Conservation (phyloP, 2,329 filamentous ascomycete genomes). For the Sporothrix curviconia region DNA sequence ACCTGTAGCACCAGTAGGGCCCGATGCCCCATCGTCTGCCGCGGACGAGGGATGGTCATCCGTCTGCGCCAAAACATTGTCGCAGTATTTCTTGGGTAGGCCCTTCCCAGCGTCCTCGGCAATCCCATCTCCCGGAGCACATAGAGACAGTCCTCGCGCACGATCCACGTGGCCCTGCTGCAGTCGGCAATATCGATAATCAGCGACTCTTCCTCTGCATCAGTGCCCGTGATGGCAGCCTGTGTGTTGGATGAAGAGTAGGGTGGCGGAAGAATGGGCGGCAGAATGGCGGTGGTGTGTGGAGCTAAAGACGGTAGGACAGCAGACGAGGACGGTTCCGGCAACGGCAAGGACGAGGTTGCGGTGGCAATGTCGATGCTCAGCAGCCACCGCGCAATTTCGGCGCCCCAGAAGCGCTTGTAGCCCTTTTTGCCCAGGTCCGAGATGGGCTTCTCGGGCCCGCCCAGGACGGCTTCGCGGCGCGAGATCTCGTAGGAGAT, state of each 20-base stretch:
- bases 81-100: constrained; percentile 25
- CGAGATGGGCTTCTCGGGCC: constrained; percentile 88
- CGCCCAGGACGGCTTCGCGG: constrained; percentile 75
- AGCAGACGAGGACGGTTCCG: not conserved
- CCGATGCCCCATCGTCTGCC: not conserved
- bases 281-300: not conserved
- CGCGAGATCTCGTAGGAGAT: constrained; percentile 87
- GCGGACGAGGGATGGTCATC: not conserved
- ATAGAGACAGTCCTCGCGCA: constrained; percentile 72
- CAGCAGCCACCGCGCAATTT: constrained; percentile 67
- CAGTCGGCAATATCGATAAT: constrained; percentile 64
- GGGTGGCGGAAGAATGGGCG: not conserved
- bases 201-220: constrained; percentile 28
- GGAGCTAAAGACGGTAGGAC: not conserved
- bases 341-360: not conserved
- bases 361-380: constrained; percentile 27
- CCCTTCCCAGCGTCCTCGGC: constrained; percentile 51
- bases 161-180: constrained; percentile 74
- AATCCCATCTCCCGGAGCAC: constrained; percentile 77
- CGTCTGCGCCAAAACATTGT: constrained; percentile 1
- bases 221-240: too few species aligned
- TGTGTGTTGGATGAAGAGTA: not conserved
- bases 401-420: constrained; percentile 75
- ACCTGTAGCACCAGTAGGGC: too few species aligned
- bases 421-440: constrained; percentile 80